Conservation (phyloP, 2,329 filamentous ascomycete genomes). For the Epichloe hybrida region DNA sequence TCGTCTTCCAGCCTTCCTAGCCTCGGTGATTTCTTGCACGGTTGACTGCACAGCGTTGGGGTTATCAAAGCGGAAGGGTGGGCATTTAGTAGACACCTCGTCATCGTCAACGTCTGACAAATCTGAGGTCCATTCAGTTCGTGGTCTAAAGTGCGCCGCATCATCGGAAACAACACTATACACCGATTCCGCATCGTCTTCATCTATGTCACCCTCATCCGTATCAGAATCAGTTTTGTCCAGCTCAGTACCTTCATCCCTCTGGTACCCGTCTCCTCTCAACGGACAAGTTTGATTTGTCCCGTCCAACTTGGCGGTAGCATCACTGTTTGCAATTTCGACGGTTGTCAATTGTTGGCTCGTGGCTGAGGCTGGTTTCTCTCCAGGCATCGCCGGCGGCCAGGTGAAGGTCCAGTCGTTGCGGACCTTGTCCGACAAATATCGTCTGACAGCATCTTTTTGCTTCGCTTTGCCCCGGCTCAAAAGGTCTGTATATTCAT, state of each 20-base stretch:
- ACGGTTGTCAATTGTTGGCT: not conserved
- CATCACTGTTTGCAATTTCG: not conserved
- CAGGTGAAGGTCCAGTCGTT: slow-evolving; percentile 49
- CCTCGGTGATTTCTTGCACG: slow-evolving; percentile 28
- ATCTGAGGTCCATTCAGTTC: slow-evolving; percentile 45
- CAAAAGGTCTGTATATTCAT: slow-evolving; percentile 47
- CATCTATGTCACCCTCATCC: slow-evolving; percentile 18
- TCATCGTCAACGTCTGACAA: slow-evolving; percentile 39
- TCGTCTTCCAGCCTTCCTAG: slow-evolving; percentile 41
- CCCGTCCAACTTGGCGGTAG: not conserved
- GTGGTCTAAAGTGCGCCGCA: slow-evolving; percentile 32
- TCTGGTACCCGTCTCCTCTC: slow-evolving; percentile 22
- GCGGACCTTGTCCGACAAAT: slow-evolving; percentile 39
- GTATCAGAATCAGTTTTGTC: slow-evolving; percentile 11
- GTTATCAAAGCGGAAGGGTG: slow-evolving; percentile 38
- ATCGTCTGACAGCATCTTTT: slow-evolving; percentile 47
- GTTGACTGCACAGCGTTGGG: slow-evolving; percentile 32
- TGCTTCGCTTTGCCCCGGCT: slow-evolving; percentile 49
- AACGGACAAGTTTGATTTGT: slow-evolving; percentile 18
- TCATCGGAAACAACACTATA: slow-evolving; percentile 48
- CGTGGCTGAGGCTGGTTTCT: not conserved
- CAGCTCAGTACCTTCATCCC: slow-evolving; percentile 29
- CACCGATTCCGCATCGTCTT: slow-evolving; percentile 33
- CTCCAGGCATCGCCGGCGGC: slow-evolving; percentile 24
- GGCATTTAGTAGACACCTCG: slow-evolving; percentile 25